Base-by-base conservation (phyloP, 1,284 basidiomycete genomes). In the Jaminaea rosea region DNA sequence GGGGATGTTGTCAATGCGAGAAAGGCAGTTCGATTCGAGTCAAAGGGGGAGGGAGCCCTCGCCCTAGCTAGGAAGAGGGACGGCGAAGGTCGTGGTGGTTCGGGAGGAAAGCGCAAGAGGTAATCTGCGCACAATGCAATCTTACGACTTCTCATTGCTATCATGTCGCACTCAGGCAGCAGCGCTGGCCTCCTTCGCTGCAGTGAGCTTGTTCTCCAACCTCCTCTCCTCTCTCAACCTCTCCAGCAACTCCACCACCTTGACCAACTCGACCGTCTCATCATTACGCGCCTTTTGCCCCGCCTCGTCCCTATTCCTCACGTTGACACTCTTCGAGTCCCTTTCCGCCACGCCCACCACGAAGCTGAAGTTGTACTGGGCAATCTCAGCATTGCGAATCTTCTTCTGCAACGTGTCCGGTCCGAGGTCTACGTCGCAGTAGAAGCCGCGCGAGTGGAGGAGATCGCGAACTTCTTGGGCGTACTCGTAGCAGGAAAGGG, bases 361-460 rank as follows among this genome's bases (percentile, higher is more conserved):
- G 59, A 97, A 81, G 65, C 97, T 89, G 75, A 96, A 97, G 78
- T 96, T 98, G 13, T n/a, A 49, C 59, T 74, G 67, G 2, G 66
- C 69, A 13, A 65, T 59, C 48, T 67, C 63, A 32, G 62, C 72
- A 48, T 67, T 69, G 41, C 65, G 58, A 68, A 98, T 89, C 81
- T 97, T 98, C 82, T 98, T 98, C 59, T 83, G 85, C 26, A 98
- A 81, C 1, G 94, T 98, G 74, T 96, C 87, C 50, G 87, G 84
- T 26, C 86, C 83, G 58, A 92, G 84, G 75, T 98, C 94, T 13
- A 88, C 90, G 66, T 98, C 94, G 32, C 87, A 85, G 69, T 82
- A 96, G 52, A 98, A 78, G 2, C 88, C 89, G 6, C 81, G 77
- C 49, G 81, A 79, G 60, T 26, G 34, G 11, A 98, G 80, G 57